Evolutionary conservation across 139 green algal genomes (phyloP), one percentile per base, ranked within the genome.

Genomic region (Chlamydomonas sp.): DNA sequence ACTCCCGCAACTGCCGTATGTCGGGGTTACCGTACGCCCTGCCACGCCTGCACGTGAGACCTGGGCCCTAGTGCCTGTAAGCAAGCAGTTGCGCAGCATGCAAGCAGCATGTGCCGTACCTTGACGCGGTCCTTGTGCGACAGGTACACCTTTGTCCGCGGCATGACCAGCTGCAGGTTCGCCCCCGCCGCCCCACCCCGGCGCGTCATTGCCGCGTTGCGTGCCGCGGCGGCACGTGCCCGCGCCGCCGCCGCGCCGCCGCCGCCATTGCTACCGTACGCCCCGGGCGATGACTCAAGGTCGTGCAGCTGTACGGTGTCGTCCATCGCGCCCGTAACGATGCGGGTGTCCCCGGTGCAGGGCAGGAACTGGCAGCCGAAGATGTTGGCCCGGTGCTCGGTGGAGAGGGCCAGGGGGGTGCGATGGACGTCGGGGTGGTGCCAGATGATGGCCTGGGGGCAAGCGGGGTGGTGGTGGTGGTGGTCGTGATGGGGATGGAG

Each of bases 321-420:
- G 31, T 49, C 31, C 31, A 49, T 80, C 14, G 71, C 82, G 15
- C 71, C 82, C 2, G 90, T 91, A 8, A 91, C 61, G 20, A 92
- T 75, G 1, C 67, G 61, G 57, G 63, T 63, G 90, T 95, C 95
- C 77, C 83, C 87, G 18, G 80, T 92, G 76, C 87, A 85, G 16
- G 96, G 96, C 87, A 99, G 91, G 89, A 98, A 97, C 14, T 90
- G 75, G 4, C 97, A 92, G 2, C 96, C 97, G 93, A 99, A 98
- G 73, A 98, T 96, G 89, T 98, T 98, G 68, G 89, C 93, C 57
- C 93, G 84, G 89, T 99, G 96, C 63, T 92, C 71, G 7, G 96
- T 98, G 2, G 91, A 69, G 0, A 98, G 20, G 2, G 87, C 78
- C 20, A 98, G 62, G 2, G 95, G 94, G 20, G 79, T 61, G 15